Base-by-base conservation (phyloP, 2,329 filamentous ascomycete genomes). In the Exophiala xenobiotica region DNA sequence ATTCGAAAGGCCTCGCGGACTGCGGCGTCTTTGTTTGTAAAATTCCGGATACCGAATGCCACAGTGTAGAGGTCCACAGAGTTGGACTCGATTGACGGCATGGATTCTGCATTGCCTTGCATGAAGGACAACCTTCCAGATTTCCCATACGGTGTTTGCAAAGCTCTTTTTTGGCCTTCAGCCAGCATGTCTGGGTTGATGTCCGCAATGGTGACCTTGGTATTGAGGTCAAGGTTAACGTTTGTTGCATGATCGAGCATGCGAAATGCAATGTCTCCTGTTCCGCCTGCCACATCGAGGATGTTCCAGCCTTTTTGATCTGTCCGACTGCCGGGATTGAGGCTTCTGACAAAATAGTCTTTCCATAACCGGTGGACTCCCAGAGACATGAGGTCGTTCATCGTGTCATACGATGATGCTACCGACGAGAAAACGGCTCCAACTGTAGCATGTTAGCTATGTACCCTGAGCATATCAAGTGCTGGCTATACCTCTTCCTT, bases 311-410 rank as follows among this genome's bases (percentile, higher is more conserved):
- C 79, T 46, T 74, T 68, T 8, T 67, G 63, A 24, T 61, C 39
- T 67, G 61, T 69, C 75, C 48, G 61, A 1, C 74, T 80, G 59
- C 91, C 91, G 0, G 93, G 92, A 68, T 96, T 93, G 24, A 99
- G 81, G 26, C 85, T 86, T 61, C 88, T 85, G 39, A 99, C 92
- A 70, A 97, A 99, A 73, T 96, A 85, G 72, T 97, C 92, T 76
- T 88, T 99, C 93, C 93, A 99, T 29, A 99, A 76, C 37, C 93
- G 87, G 71, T 99, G 93, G 73, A 96, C 91, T 49, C 93, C 93
- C 41, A 99, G 82, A 6, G 93, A 97, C 93, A 99, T 99, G 61
- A 97, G 80, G 70, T 99, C 93, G 74, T 99, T 99, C 93, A 99
- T 99, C 57, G 86, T 87, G 71, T 99, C 93, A 74, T 99, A 99